A percentile compares a stretch with the other conserved stretches of the same genome.
Evolutionary conservation across 495 filamentous ascomycete genomes (phyloP).

Genomic region (Diplogelasinospora grovesii): DNA sequence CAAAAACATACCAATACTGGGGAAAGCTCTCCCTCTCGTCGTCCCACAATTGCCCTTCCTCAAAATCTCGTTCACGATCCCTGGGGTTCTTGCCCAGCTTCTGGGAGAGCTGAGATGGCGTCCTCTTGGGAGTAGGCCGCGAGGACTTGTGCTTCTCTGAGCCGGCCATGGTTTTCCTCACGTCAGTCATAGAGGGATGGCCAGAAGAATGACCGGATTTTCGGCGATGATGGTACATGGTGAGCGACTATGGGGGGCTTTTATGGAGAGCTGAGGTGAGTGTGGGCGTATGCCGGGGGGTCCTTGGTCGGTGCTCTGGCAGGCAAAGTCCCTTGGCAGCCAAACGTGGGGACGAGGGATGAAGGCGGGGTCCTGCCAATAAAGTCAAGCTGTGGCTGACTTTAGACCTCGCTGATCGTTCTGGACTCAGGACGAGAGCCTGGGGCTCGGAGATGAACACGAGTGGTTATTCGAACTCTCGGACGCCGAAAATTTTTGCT

Average conservation of each 20-base stretch:
- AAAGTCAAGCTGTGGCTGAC: background rate
- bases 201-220: conserved; percentile 42
- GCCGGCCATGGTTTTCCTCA: conserved; percentile 34
- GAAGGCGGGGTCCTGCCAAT: conserved; percentile 7
- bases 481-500: conserved; percentile 7
- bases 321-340: background rate
- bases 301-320: conserved; percentile 3
- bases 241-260: conserved; percentile 22
- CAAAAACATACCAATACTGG: conserved; percentile 42
- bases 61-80: conserved; percentile 39
- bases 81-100: conserved; percentile 39
- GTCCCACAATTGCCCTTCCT: conserved; percentile 41
- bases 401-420: background rate
- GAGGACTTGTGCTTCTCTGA: conserved; percentile 28
- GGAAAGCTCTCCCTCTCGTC: conserved; percentile 46
- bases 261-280: background rate
- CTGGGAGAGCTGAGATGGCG: conserved; percentile 28
- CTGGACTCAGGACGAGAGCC: background rate
- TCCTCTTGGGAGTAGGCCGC: conserved; percentile 34
- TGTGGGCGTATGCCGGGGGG: conserved; percentile 4
- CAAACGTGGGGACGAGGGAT: conserved; percentile 5
- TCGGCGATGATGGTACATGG: conserved; percentile 45
- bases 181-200: conserved; percentile 44
- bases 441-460: background rate
- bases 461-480: conserved; percentile 7